A percentile compares a stretch with the other conserved stretches of the same genome.
phyloP scores from a whole-genome alignment of 208 protist species.

The Borovskyia barvae region DNA sequence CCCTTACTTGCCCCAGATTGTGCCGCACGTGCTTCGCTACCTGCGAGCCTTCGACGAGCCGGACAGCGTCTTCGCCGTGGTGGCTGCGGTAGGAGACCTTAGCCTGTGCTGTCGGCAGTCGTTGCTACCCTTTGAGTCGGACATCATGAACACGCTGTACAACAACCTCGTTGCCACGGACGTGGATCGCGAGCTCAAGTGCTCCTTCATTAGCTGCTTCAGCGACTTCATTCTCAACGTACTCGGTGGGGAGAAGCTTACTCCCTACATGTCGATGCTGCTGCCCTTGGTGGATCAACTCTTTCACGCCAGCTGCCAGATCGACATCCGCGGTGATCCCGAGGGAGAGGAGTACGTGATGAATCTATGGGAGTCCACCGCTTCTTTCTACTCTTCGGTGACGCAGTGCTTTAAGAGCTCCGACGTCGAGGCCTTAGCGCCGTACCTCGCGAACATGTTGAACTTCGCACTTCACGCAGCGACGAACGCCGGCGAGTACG shows the following conservation, averaged over 20 bases:
- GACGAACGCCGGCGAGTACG: constrained; percentile 36
- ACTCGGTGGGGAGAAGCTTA: constrained; percentile 74
- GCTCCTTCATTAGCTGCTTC: constrained; percentile 91
- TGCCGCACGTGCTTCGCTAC: constrained; percentile 80
- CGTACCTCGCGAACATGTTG: constrained; percentile 71
- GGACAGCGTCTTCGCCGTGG: constrained; percentile 77
- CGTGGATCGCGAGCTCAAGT: constrained; percentile 93
- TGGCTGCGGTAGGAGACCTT: constrained; percentile 95
- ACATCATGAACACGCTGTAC: constrained; percentile 86
- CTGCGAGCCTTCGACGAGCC: constrained; percentile 81
- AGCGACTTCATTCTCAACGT: constrained; percentile 96
- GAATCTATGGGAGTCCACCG: constrained; percentile 70
- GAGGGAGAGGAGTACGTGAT: constrained; percentile 84
- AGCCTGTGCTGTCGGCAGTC: constrained; percentile 69
- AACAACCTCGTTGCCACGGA: constrained; percentile 63
- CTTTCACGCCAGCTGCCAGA: constrained; percentile 56
- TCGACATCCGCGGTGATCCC: constrained; percentile 66
- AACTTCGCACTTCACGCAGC: constrained; percentile 66
- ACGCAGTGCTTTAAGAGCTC: constrained; percentile 74
- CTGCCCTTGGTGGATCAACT: constrained; percentile 74
- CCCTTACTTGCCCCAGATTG: constrained; percentile 79
- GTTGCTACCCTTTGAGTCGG: constrained; percentile 69
- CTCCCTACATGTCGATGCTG: constrained; percentile 82
- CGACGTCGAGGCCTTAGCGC: constrained; percentile 36
- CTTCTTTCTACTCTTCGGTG: constrained; percentile 72